Evolutionary conservation across 202 grass and related monocot genomes (phyloP).

Genomic region (Carex sylvatica): DNA sequence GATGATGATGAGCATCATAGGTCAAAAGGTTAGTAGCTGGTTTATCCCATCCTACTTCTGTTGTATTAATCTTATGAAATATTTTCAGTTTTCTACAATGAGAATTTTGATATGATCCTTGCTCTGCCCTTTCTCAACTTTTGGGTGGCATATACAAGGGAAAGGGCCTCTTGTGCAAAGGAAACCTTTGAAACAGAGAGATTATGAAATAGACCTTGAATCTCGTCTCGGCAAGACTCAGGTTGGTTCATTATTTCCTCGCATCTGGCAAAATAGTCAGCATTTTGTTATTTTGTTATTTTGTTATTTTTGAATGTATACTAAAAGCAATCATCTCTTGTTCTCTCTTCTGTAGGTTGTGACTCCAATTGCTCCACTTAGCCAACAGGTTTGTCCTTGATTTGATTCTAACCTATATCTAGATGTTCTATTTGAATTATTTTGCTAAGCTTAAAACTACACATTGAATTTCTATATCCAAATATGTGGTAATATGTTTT

Average conservation of each 20-base stretch:
- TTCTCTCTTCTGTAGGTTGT: conserved; percentile 61
- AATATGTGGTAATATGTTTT: neutral
- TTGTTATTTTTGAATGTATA: conserved; percentile 9
- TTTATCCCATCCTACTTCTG: conserved; percentile 1
- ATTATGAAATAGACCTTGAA: conserved; percentile 98
- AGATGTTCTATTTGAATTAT: neutral
- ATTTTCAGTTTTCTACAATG: neutral
- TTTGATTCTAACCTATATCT: conserved; percentile 9
- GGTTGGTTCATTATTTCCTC: conserved; percentile 36
- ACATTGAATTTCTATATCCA: neutral
- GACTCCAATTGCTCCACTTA: conserved; percentile 94
- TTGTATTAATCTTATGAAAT: neutral
- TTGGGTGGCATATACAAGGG: conserved; percentile 31
- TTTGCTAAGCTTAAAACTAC: conserved; percentile 5
- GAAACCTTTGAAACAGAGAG: conserved; percentile 91
- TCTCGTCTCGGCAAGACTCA: conserved; percentile 96
- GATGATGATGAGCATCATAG: conserved; percentile 53
- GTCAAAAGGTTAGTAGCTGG: conserved; percentile 57
- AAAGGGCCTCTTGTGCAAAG: conserved; percentile 87
- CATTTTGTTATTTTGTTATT: conserved; percentile 18
- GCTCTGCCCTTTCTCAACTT: neutral
- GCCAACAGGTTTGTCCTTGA: conserved; percentile 79
- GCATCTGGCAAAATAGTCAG: neutral
- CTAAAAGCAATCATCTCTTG: conserved; percentile 8
- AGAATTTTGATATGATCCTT: conserved; percentile 8